Percentiles rank a stretch among this genome's conserved stretches.
phyloP scores from a whole-genome alignment of 176 grass and related monocot species.

The Musa itinerans region DNA sequence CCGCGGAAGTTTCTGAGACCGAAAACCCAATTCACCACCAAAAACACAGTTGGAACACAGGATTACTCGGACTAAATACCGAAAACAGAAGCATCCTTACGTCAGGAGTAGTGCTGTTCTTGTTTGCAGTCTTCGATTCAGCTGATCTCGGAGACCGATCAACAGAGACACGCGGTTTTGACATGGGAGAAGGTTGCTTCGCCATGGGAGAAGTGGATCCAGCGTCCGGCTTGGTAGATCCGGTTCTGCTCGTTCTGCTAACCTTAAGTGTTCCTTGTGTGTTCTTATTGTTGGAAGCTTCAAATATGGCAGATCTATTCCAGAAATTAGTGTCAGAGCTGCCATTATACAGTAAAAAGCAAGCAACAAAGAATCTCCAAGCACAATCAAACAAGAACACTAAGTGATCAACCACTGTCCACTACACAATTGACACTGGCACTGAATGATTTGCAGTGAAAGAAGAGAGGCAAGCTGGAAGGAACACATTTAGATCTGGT shows the following conservation, averaged over 20 bases:
- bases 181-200: conserved; percentile 23
- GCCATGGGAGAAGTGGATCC: conserved; percentile 2
- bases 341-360: background rate
- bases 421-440: background rate
- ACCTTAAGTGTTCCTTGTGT: conserved; percentile 21
- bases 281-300: conserved; percentile 49
- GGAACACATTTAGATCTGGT: background rate
- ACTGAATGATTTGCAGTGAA: too few relatives aligned
- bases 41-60: background rate
- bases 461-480: too few relatives aligned
- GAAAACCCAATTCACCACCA: background rate
- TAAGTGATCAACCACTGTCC: background rate
- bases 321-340: conserved; percentile 14
- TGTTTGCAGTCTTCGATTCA: conserved; percentile 61
- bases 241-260: background rate
- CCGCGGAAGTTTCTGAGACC: conserved; percentile 48
- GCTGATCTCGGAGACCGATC: conserved; percentile 66
- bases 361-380: too few relatives aligned
- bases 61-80: background rate
- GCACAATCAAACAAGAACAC: background rate
- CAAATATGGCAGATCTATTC: conserved; percentile 75
- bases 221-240: background rate
- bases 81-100: conserved; percentile 30
- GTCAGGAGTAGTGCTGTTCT: conserved; percentile 53
- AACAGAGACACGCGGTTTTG: conserved; percentile 43